Percentiles rank a stretch among this genome's conserved stretches.
These are phyloP conservation scores for Fusarium verrucosum DNA, from an alignment of 2,329 filamentous ascomycete genomes.

Conservation along the genomic window DNA sequence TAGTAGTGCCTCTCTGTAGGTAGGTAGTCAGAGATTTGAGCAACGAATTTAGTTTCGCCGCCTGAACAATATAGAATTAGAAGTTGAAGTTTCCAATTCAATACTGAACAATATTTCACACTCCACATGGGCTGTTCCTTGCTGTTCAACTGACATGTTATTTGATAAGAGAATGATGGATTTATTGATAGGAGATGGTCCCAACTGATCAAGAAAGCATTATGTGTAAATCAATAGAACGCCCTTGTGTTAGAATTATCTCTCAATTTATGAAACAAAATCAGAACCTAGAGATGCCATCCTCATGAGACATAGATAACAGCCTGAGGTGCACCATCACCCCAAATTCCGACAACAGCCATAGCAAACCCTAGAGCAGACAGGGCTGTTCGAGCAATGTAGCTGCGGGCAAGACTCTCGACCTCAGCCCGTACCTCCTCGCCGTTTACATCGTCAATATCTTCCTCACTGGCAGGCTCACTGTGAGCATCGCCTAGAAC, in stretches of 20 bases:
- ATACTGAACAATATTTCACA: not conserved
- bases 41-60: not conserved
- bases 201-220: conserved; percentile 2
- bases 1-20: not conserved
- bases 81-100: not conserved
- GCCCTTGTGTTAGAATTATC: conserved; percentile 32
- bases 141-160: not conserved
- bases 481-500: conserved; percentile 66
- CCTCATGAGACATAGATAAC: conserved; percentile 48
- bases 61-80: not conserved
- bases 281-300: not conserved
- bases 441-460: conserved; percentile 64
- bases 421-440: conserved; percentile 69
- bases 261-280: conserved; percentile 21
- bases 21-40: not conserved
- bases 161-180: not conserved
- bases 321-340: conserved; percentile 61
- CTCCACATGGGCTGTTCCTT: not conserved
- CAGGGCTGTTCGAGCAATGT: conserved; percentile 63
- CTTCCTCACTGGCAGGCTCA: conserved; percentile 61
- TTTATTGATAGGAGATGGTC: conserved; percentile 35
- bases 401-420: conserved; percentile 63
- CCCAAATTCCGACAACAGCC: conserved; percentile 73
- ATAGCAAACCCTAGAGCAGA: conserved; percentile 67
- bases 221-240: conserved; percentile 26